phyloP scores from a whole-genome alignment of 2,329 filamentous ascomycete genomes.

The Exophiala oligosperma region DNA sequence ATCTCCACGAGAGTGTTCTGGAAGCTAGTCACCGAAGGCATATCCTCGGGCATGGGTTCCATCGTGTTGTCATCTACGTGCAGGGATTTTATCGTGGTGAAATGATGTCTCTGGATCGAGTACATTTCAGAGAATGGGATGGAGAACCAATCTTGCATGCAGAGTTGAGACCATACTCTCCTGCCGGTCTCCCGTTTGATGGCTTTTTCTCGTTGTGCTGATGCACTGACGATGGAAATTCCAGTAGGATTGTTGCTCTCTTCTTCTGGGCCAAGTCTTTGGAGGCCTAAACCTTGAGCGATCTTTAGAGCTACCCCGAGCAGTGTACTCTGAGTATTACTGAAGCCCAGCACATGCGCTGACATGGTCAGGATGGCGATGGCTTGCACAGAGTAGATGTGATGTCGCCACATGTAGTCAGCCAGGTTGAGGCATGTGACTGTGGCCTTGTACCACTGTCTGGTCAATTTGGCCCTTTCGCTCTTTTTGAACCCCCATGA shows the following conservation, averaged over 20 bases:
- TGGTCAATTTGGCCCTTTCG: conserved; percentile 45
- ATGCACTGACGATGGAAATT: conserved; percentile 1
- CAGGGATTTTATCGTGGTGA: conserved; percentile 35
- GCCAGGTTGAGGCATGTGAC: conserved; percentile 48
- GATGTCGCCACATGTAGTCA: conserved; percentile 47
- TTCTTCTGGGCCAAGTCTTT: conserved; percentile 37
- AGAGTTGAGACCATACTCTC: conserved; percentile 40
- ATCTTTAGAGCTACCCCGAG: conserved; percentile 48
- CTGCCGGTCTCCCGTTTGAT: conserved; percentile 38
- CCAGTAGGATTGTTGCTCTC: conserved; percentile 19
- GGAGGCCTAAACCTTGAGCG: conserved; percentile 49
- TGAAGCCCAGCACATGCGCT: conserved; percentile 52
- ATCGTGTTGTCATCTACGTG: conserved; percentile 40
- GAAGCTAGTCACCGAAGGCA: conserved; percentile 37
- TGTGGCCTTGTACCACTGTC: conserved; percentile 48
- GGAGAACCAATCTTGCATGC: conserved; percentile 46
- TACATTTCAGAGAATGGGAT: conserved; percentile 43
- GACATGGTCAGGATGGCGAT: conserved; percentile 50
- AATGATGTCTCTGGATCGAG: conserved; percentile 38
- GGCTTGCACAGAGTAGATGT: conserved; percentile 47
- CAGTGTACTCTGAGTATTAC: conserved; percentile 49
- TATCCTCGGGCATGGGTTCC: conserved; percentile 19
- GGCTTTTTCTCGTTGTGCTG: conserved; percentile 21
- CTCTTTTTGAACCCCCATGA: conserved; percentile 49
- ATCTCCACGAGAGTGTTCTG: conserved; percentile 40